These are phyloP conservation scores for Xerocomellus amylosporus DNA, from an alignment of 768 basidiomycete genomes.

Conservation along the genomic window DNA sequence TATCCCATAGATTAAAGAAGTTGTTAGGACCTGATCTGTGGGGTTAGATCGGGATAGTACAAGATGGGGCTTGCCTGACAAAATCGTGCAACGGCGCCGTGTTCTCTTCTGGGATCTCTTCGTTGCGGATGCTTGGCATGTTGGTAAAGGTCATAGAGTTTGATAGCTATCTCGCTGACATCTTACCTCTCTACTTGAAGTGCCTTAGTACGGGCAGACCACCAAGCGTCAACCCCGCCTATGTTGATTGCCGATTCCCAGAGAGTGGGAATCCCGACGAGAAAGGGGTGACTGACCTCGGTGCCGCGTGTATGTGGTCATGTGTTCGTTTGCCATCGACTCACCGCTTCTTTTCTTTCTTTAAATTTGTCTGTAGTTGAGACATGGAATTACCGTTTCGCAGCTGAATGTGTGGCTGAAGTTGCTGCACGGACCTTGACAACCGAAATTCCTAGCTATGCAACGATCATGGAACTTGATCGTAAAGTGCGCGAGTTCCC, in stretches of 20 bases:
- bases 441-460: conserved; percentile 60
- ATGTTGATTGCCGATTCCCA: conserved; percentile 67
- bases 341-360: not conserved
- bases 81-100: conserved; percentile 63
- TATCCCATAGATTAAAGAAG: conserved; percentile 15
- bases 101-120: conserved; percentile 79
- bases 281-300: conserved; percentile 21
- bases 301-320: conserved; percentile 25
- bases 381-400: conserved; percentile 62
- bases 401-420: conserved; percentile 61
- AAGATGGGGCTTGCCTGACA: conserved; percentile 59
- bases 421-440: conserved; percentile 60
- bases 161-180: conserved; percentile 10
- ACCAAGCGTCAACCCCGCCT: conserved; percentile 61
- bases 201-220: conserved; percentile 70
- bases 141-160: conserved; percentile 27
- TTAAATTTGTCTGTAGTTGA: conserved; percentile 40
- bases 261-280: conserved; percentile 17
- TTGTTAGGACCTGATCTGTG: conserved; percentile 11
- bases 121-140: conserved; percentile 67
- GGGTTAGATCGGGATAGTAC: conserved; percentile 57
- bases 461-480: conserved; percentile 66
- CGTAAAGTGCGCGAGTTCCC: conserved; percentile 65
- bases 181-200: conserved; percentile 32
- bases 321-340: not conserved